phyloP scores from a whole-genome alignment of 2,329 filamentous ascomycete genomes.

The Alternaria triticina region DNA sequence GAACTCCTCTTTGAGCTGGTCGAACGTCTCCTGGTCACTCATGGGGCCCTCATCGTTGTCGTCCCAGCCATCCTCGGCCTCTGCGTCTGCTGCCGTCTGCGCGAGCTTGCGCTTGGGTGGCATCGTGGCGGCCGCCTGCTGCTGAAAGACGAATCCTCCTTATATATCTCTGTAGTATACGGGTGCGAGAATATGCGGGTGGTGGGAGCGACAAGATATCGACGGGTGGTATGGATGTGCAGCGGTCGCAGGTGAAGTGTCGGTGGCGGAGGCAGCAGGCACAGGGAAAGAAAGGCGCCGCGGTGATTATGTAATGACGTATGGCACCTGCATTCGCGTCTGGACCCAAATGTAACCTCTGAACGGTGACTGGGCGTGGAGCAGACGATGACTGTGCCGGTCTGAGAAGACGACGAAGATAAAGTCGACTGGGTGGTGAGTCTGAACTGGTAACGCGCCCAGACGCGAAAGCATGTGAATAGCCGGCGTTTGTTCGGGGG shows the following conservation, averaged over 20 bases:
- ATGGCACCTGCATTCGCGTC: background rate
- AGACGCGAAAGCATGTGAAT: slow-evolving; percentile 33
- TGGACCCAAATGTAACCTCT: background rate
- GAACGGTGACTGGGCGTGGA: background rate
- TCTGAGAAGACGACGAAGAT: background rate
- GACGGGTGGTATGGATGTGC: background rate
- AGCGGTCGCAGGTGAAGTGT: background rate
- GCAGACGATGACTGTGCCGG: background rate
- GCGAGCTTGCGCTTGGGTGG: slow-evolving; percentile 55
- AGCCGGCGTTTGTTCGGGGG: slow-evolving; percentile 4
- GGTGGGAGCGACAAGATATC: background rate
- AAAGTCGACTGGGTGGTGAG: background rate
- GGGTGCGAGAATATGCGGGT: background rate
- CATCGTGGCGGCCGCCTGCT: slow-evolving; percentile 34
- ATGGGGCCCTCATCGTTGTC: slow-evolving; percentile 56
- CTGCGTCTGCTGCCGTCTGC: slow-evolving; percentile 37
- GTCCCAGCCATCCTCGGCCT: slow-evolving; percentile 63
- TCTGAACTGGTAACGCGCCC: background rate
- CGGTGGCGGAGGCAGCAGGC: background rate
- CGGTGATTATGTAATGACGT: slow-evolving; percentile 21
- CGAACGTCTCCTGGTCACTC: slow-evolving; percentile 57
- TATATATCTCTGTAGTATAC: background rate
- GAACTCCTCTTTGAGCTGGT: slow-evolving; percentile 51
- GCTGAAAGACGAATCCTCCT: slow-evolving; percentile 37
- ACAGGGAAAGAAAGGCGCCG: background rate